A percentile compares a stretch with the other conserved stretches of the same genome.
phyloP scores from a whole-genome alignment of 345 rosid genomes.

The Mercurialis annua region DNA sequence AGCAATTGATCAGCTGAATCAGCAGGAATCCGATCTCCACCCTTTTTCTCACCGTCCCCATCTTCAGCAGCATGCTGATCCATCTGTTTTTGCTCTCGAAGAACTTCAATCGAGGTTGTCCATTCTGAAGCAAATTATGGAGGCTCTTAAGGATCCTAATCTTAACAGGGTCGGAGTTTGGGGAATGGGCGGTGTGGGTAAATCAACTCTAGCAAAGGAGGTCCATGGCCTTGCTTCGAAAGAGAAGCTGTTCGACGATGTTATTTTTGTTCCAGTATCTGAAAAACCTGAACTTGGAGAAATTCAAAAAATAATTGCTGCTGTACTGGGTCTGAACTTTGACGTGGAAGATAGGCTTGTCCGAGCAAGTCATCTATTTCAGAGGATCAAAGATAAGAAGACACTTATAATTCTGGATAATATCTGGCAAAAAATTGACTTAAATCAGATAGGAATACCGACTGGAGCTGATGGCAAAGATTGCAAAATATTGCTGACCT shows the following conservation, averaged over 20 bases:
- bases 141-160: not conserved
- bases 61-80: not conserved
- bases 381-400: conserved; percentile 7
- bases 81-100: not conserved
- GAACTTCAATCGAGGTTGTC: conserved; percentile 4
- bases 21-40: not conserved
- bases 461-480: conserved; percentile 9
- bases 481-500: conserved; percentile 31
- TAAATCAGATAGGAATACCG: conserved; percentile 25
- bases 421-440: conserved; percentile 24
- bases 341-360: conserved; percentile 6
- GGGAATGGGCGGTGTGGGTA: conserved; percentile 21
- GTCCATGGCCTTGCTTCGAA: not conserved
- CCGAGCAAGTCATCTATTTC: conserved; percentile 17
- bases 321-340: conserved; percentile 4
- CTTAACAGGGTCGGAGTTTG: conserved; percentile 13
- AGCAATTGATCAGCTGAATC: not conserved
- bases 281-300: conserved; percentile 3
- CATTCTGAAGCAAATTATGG: not conserved
- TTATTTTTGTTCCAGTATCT: conserved; percentile 10
- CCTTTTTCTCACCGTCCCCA: not conserved
- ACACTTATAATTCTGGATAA: conserved; percentile 35
- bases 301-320: conserved; percentile 25
- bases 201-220: conserved; percentile 22
- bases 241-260: conserved; percentile 9